phyloP scores from a whole-genome alignment of 1,284 basidiomycete genomes.

The Sporisorium scitamineum region DNA sequence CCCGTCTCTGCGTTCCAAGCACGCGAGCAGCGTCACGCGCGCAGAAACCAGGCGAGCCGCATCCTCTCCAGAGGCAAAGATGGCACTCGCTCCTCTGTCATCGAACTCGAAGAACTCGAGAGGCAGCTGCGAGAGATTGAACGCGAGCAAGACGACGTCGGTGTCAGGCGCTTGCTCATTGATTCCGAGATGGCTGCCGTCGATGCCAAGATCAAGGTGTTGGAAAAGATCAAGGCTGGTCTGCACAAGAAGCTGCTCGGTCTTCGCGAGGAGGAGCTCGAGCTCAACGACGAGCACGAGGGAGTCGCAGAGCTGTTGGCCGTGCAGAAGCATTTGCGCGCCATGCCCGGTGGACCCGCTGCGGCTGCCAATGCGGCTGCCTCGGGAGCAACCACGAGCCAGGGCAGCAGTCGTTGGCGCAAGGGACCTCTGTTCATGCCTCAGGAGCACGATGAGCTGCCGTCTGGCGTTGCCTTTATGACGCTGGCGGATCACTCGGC shows the following conservation, averaged over 20 bases:
- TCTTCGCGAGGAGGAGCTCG: conserved; percentile 93
- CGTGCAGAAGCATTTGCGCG: conserved; percentile 60
- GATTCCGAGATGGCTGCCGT: conserved; percentile 53
- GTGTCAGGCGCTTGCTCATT: conserved; percentile 53
- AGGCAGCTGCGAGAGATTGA: conserved; percentile 62
- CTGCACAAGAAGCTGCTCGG: conserved; percentile 86
- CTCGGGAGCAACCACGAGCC: conserved; percentile 33
- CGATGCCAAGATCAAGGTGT: conserved; percentile 73
- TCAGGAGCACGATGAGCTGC: conserved; percentile 95
- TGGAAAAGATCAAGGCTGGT: conserved; percentile 83
- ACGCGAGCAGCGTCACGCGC: conserved; percentile 48
- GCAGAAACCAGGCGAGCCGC: conserved; percentile 45
- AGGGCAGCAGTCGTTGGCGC: conserved; percentile 53
- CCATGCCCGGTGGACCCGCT: conserved; percentile 66
- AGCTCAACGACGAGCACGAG: conserved; percentile 81
- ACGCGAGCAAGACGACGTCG: conserved; percentile 62
- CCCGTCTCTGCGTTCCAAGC: conserved; percentile 45
- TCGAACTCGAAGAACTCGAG: conserved; percentile 64
- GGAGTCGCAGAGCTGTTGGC: conserved; percentile 63
- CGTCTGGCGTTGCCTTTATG: conserved; percentile 96
- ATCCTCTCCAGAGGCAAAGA: conserved; percentile 52
- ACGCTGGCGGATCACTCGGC: conserved; percentile 83
- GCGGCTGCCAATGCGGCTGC: conserved; percentile 52
- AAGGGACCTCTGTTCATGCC: conserved; percentile 86
- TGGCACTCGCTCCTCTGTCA: conserved; percentile 21